Conservation (phyloP, 75 land plant genomes). For the Azolla pinnata region DNA sequence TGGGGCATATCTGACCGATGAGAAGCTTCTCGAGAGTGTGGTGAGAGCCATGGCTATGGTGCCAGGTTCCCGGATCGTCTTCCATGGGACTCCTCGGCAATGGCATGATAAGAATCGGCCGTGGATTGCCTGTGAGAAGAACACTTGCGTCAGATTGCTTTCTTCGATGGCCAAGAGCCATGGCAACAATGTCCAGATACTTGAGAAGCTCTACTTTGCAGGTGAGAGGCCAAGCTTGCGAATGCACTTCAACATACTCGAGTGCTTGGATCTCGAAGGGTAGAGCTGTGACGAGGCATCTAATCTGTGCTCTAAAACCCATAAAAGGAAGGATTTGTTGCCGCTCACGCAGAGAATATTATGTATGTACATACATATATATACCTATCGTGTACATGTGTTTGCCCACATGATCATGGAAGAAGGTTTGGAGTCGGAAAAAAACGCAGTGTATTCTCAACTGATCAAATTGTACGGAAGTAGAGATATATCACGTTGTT, state of each 20-base stretch:
- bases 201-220: conserved; percentile 60
- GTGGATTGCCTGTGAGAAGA: conserved; percentile 67
- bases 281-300: too few relatives aligned
- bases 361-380: too few relatives aligned
- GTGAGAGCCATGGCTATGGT: conserved; percentile 19
- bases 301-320: too few relatives aligned
- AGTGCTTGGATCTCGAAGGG: conserved; percentile 48
- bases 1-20: conserved; percentile 75
- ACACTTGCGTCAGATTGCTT: conserved; percentile 36
- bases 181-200: conserved; percentile 42
- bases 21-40: conserved; percentile 36
- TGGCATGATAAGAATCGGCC: conserved; percentile 54
- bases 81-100: conserved; percentile 97
- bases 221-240: conserved; percentile 45
- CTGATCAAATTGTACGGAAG: too few relatives aligned
- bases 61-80: conserved; percentile 32
- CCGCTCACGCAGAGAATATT: too few relatives aligned
- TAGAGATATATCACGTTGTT: too few relatives aligned
- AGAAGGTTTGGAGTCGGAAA: too few relatives aligned
- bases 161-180: conserved; percentile 26
- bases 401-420: too few relatives aligned
- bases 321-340: too few relatives aligned
- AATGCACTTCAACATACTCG: conserved; percentile 95
- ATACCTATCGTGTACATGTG: too few relatives aligned
- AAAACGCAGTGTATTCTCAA: too few relatives aligned